A percentile compares a stretch with the other conserved stretches of the same genome.
Conservation (phyloP, 2,329 filamentous ascomycete species). For the Verticillium isaacii region DNA sequence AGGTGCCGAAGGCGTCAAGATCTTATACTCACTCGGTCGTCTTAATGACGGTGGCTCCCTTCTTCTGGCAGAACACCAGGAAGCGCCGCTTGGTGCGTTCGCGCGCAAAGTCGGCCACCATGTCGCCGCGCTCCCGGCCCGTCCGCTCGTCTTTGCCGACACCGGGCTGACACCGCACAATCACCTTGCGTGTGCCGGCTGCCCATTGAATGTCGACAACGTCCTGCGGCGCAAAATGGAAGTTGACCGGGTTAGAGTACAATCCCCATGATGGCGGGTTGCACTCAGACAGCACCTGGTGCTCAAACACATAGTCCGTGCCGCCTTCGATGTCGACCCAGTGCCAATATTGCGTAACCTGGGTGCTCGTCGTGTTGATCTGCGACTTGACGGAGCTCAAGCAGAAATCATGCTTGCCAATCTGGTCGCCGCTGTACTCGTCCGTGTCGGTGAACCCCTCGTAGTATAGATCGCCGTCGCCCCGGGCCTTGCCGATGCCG, state of each 20-base stretch:
- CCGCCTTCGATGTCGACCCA: slow-evolving; percentile 31
- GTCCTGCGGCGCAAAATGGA: slow-evolving; percentile 42
- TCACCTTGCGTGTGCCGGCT: slow-evolving; percentile 33
- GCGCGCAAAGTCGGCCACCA: slow-evolving; percentile 48
- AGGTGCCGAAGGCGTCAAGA: background rate
- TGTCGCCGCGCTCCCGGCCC: slow-evolving; percentile 34
- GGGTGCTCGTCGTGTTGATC: slow-evolving; percentile 37
- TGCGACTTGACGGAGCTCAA: slow-evolving; percentile 47
- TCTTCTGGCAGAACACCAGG: slow-evolving; percentile 39
- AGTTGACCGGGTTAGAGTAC: slow-evolving; percentile 46
- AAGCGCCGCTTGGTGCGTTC: slow-evolving; percentile 49
- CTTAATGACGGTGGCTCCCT: slow-evolving; percentile 35
- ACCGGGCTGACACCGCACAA: slow-evolving; percentile 28
- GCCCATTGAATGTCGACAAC: slow-evolving; percentile 42
- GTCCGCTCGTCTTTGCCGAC: slow-evolving; percentile 21
- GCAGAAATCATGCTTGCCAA: slow-evolving; percentile 45
- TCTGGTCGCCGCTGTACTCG: slow-evolving; percentile 39
- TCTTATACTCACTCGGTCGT: slow-evolving; percentile 31
- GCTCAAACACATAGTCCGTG: slow-evolving; percentile 35
- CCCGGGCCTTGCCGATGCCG: background rate
- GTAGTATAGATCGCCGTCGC: slow-evolving; percentile 32
- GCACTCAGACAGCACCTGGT: slow-evolving; percentile 38
- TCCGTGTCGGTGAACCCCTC: slow-evolving; percentile 48
- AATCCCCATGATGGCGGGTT: slow-evolving; percentile 34
- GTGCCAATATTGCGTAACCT: slow-evolving; percentile 53